Conservation (phyloP, 2,329 filamentous ascomycete genomes). For the Paradendryphiella salina region DNA sequence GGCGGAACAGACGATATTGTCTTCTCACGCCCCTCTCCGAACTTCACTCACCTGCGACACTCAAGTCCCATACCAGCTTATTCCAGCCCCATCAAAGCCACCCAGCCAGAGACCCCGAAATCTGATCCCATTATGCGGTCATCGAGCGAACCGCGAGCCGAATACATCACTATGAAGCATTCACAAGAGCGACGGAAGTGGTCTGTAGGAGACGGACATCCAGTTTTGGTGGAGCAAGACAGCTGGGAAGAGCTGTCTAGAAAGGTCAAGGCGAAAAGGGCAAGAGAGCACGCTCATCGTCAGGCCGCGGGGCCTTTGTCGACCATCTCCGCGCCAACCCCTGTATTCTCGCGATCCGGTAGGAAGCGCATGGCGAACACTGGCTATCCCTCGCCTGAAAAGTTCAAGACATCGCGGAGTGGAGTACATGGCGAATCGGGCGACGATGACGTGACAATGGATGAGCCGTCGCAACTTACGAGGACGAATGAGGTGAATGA, state of each 20-base stretch:
- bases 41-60: constrained; percentile 41
- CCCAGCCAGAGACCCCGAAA: constrained; percentile 21
- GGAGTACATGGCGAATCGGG: constrained; percentile 14
- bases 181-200: constrained; percentile 48
- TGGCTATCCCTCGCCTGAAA: constrained; percentile 35
- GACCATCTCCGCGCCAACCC: constrained; percentile 34
- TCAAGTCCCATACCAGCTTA: constrained; percentile 45
- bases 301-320: constrained; percentile 31
- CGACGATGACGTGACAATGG: constrained; percentile 30
- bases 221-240: constrained; percentile 26
- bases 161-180: constrained; percentile 51
- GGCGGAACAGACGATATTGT: constrained; percentile 49
- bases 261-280: constrained; percentile 22
- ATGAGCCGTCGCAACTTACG: constrained; percentile 22
- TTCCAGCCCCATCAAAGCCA: constrained; percentile 47
- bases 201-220: constrained; percentile 19
- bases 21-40: constrained; percentile 52
- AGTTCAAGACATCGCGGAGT: constrained; percentile 4
- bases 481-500: constrained; percentile 17
- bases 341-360: constrained; percentile 14
- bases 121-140: constrained; percentile 33
- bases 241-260: constrained; percentile 38
- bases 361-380: constrained; percentile 24
- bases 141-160: constrained; percentile 49
- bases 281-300: constrained; percentile 27